A percentile compares a stretch with the other conserved stretches of the same genome.
Conservation (phyloP, 495 filamentous ascomycete genomes). For the Aspergillus saccharolyticus region DNA sequence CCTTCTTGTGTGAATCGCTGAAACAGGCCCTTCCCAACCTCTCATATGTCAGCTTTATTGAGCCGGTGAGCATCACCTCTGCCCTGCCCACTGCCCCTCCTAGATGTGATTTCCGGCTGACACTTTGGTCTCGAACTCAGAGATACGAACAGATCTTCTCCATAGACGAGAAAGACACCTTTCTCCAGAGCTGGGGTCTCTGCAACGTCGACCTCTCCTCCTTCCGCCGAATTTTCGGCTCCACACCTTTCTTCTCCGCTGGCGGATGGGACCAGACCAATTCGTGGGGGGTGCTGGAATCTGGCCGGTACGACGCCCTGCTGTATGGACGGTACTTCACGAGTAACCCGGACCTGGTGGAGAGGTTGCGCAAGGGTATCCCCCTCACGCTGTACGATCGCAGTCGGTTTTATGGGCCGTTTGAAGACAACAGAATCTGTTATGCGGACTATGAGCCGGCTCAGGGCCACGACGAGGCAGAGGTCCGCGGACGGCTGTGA, state of each 20-base stretch:
- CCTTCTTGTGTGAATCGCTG: slow-evolving; percentile 41
- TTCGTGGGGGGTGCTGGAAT: slow-evolving; percentile 40
- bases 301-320: slow-evolving; percentile 37
- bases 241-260: slow-evolving; percentile 44
- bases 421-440: slow-evolving; percentile 30
- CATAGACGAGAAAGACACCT: slow-evolving; percentile 40
- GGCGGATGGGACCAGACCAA: slow-evolving; percentile 47
- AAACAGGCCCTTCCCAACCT: slow-evolving; percentile 44
- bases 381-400: slow-evolving; percentile 19
- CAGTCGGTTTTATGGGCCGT: slow-evolving; percentile 25
- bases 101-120: neutral
- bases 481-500: neutral
- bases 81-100: neutral
- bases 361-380: slow-evolving; percentile 13
- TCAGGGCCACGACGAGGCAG: slow-evolving; percentile 1
- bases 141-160: slow-evolving; percentile 47
- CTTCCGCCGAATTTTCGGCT: slow-evolving; percentile 43
- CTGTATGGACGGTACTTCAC: slow-evolving; percentile 20
- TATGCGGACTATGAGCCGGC: slow-evolving; percentile 30
- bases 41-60: slow-evolving; percentile 50
- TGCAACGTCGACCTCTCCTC: slow-evolving; percentile 30
- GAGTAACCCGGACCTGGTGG: slow-evolving; percentile 23
- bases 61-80: slow-evolving; percentile 34
- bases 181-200: slow-evolving; percentile 41
- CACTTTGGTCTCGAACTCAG: slow-evolving; percentile 14